phyloP scores from a whole-genome alignment of 2,329 filamentous ascomycete species.

The Neonectria sp. region DNA sequence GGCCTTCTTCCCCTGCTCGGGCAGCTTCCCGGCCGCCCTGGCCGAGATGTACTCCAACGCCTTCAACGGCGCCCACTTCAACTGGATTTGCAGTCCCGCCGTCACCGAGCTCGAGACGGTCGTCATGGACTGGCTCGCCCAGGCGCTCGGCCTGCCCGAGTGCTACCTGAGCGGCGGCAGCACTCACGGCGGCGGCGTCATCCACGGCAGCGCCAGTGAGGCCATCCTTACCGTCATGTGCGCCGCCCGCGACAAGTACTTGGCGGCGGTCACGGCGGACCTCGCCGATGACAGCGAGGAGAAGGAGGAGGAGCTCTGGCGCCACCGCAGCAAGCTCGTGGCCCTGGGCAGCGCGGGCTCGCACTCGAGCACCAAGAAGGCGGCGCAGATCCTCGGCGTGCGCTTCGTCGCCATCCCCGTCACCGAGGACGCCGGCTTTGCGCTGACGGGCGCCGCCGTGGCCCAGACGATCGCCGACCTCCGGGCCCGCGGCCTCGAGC shows the following conservation, averaged over 20 bases:
- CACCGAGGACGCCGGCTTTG: conserved; percentile 73
- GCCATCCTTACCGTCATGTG: conserved; percentile 90
- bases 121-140: conserved; percentile 91
- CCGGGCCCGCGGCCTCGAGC: conserved; percentile 79
- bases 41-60: conserved; percentile 93
- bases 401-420: conserved; percentile 81
- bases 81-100: conserved; percentile 95
- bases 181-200: conserved; percentile 88
- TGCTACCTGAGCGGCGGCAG: conserved; percentile 81
- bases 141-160: conserved; percentile 79
- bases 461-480: conserved; percentile 75
- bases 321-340: conserved; percentile 71
- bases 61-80: conserved; percentile 93
- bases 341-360: conserved; percentile 85
- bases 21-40: conserved; percentile 87
- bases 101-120: conserved; percentile 95
- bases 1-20: conserved; percentile 91
- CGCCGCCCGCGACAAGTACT: conserved; percentile 85
- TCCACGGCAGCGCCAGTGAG: conserved; percentile 92
- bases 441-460: conserved; percentile 77
- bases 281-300: conserved; percentile 67
- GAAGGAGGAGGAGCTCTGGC: conserved; percentile 79
- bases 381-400: conserved; percentile 88
- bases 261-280: conserved; percentile 71
- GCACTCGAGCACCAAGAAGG: conserved; percentile 90